Evolutionary conservation across 208 protist genomes (phyloP), one percentile per base, ranked within the genome.

Genomic region (Lotmaria passim): DNA sequence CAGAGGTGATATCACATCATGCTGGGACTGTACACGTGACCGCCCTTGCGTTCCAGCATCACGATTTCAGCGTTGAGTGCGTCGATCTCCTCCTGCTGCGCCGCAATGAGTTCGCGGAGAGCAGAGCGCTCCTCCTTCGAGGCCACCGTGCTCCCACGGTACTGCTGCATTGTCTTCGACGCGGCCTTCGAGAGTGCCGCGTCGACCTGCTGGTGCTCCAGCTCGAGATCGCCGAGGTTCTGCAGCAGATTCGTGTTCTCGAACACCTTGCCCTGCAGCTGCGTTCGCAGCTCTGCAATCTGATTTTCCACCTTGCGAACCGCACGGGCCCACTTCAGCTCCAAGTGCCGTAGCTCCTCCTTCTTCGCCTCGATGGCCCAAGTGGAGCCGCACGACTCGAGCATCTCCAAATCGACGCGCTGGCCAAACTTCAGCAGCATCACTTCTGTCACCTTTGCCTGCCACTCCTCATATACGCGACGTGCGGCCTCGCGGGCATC

Each of bases 381-480:
- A 76, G 94, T 94, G 8, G 94, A 88, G 21, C 84, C 85, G 48
- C 90, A 89, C 14, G 84, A 88, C 68, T 98, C 93, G 10, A 98
- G 79, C 71, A 91, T 81, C 67, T 98, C 97, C 19, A 98, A 60
- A 47, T 98, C 93, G 12, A 98, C 90, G 21, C 85, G 77, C 56
- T 94, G 89, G 14, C 97, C 97, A 71, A 98, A 98, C 78, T 98
- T 98, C 47, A 98, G 79, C 71, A 98, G 80, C 90, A 98, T 98
- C 34, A 98, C 91, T 51, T 98, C 97, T 57, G 85, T 83, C 23
- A 97, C 90, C 66, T 89, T 87, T 8, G 79, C 83, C 64, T 97
- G 85, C 91, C 93, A 97, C 39, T 93, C 76, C 24, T 79, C 56
- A 59, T 91, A 84, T 2, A 88, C 78, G 12, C 78, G 78, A 33